Conservation (phyloP, 202 grass and related monocot genomes). For the Carex sylvatica region DNA sequence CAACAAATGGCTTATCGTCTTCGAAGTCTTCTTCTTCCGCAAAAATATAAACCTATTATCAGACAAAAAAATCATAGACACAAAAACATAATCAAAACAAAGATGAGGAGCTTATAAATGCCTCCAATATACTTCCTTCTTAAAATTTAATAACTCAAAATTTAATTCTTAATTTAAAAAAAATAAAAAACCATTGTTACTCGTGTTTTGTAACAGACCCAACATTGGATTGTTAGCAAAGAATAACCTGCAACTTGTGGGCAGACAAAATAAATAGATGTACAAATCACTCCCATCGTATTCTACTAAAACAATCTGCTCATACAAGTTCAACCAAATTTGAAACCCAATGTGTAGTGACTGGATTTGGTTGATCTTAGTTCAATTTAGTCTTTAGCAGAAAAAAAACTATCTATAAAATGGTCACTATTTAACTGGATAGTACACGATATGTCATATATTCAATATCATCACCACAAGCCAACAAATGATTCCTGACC, state of each 20-base stretch:
- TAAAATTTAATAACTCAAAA: neutral
- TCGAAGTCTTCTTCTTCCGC: slow-evolving; percentile 79
- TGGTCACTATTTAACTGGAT: neutral
- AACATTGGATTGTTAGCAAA: neutral
- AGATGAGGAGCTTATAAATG: neutral
- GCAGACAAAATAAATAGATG: neutral
- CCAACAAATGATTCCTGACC: neutral
- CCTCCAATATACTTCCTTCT: neutral
- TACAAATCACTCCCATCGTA: neutral
- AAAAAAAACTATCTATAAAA: neutral
- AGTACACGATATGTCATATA: neutral
- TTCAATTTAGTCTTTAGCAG: slow-evolving; percentile 7
- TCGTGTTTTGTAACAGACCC: neutral
- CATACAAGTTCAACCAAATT: neutral
- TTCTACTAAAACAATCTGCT: neutral
- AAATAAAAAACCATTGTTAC: neutral
- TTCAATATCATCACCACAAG: neutral
- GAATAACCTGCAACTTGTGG: neutral
- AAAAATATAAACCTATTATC: slow-evolving; percentile 68
- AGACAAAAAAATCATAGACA: neutral
- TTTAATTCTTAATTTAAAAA: neutral
- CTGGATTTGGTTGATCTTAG: neutral
- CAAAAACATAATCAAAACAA: neutral
- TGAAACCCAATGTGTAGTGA: no score
- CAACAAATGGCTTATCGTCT: slow-evolving; percentile 49